Conservation (phyloP, 768 basidiomycete species). For the Exsudoporus frostii region DNA sequence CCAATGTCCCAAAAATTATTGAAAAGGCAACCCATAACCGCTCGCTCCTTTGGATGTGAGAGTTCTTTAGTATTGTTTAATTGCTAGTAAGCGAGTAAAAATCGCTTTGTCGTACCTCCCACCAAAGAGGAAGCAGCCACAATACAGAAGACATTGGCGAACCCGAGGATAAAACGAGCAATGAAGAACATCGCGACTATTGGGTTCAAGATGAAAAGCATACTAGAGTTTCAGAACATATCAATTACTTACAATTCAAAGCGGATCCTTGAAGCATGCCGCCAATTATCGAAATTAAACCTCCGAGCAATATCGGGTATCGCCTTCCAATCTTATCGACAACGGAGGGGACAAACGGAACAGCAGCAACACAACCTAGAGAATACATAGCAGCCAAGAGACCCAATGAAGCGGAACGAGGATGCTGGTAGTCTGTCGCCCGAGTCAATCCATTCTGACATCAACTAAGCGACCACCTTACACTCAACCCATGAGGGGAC, state of each 20-base stretch:
- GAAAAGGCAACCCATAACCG: slow-evolving; percentile 12
- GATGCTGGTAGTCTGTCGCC: slow-evolving; percentile 48
- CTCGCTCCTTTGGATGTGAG: slow-evolving; percentile 24
- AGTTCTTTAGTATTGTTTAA: slow-evolving; percentile 10
- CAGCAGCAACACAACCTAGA: slow-evolving; percentile 50
- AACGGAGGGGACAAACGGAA: slow-evolving; percentile 37
- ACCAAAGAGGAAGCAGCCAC: slow-evolving; percentile 22
- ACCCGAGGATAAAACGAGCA: slow-evolving; percentile 19
- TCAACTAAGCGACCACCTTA: slow-evolving; percentile 23
- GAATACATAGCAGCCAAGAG: slow-evolving; percentile 49
- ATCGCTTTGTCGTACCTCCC: slow-evolving; percentile 11
- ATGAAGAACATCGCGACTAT: slow-evolving; percentile 14
- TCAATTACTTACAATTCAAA: slow-evolving; percentile 7
- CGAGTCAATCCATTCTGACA: background rate
- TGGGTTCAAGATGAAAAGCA: background rate
- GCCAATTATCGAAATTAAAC: slow-evolving; percentile 4
- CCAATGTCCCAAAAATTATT: slow-evolving; percentile 8
- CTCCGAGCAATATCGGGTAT: slow-evolving; percentile 15
- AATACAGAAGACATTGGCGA: slow-evolving; percentile 10
- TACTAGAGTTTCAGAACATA: background rate
- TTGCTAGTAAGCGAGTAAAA: no score
- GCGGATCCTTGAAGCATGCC: slow-evolving; percentile 19
- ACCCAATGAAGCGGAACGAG: slow-evolving; percentile 42
- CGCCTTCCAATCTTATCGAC: slow-evolving; percentile 17
- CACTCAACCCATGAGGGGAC: slow-evolving; percentile 56